Conservation (phyloP, 768 basidiomycete genomes). For the Trametopsis cervina region DNA sequence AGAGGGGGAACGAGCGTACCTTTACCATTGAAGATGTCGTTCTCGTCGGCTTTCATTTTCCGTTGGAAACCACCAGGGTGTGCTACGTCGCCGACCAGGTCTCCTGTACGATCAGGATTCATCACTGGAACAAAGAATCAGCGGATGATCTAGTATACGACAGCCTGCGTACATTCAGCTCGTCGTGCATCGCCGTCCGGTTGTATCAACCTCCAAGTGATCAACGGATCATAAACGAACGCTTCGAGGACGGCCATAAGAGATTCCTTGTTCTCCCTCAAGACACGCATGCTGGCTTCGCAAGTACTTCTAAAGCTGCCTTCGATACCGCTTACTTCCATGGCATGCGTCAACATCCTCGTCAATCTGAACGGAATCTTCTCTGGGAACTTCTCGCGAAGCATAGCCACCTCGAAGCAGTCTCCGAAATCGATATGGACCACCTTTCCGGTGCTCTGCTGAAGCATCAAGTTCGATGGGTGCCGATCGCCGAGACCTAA, state of each 20-base stretch:
- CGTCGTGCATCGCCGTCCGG: slow-evolving; percentile 69
- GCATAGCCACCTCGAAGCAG: slow-evolving; percentile 98
- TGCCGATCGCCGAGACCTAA: slow-evolving; percentile 96
- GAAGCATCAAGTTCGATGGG: slow-evolving; percentile 90
- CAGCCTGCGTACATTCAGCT: slow-evolving; percentile 46
- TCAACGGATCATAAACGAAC: slow-evolving; percentile 96
- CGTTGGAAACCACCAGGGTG: slow-evolving; percentile 77
- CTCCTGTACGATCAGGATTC: slow-evolving; percentile 44
- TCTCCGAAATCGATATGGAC: slow-evolving; percentile 98
- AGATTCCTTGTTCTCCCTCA: slow-evolving; percentile 97
- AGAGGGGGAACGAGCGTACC: no score
- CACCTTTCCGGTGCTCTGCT: slow-evolving; percentile 87
- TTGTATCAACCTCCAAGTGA: slow-evolving; percentile 94
- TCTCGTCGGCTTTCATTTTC: slow-evolving; percentile 86
- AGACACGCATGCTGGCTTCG: slow-evolving; percentile 95
- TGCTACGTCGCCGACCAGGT: slow-evolving; percentile 58
- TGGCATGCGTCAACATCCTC: slow-evolving; percentile 96
- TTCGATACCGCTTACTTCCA: slow-evolving; percentile 99
- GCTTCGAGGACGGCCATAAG: slow-evolving; percentile 98
- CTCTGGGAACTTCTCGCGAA: slow-evolving; percentile 97
- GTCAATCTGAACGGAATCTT: slow-evolving; percentile 98
- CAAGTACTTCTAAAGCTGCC: slow-evolving; percentile 95
- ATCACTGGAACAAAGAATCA: slow-evolving; percentile 5
- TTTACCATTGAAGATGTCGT: slow-evolving; percentile 86
- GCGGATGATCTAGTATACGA: not conserved